These are phyloP conservation scores for Oryza punctata DNA, from an alignment of 176 grass and related monocot species.

Conservation along the genomic window DNA sequence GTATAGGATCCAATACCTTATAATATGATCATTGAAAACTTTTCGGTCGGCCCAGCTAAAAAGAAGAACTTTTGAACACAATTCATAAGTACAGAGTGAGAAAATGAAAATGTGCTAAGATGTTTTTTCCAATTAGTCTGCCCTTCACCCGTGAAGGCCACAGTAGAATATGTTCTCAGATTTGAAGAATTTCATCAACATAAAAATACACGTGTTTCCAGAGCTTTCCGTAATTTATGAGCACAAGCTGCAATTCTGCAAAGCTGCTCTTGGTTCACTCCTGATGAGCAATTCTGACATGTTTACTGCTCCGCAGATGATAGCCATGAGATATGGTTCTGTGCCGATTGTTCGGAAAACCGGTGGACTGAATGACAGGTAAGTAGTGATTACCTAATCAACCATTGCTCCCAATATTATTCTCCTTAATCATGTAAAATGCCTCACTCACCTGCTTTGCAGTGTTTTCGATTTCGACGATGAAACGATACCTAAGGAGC, in stretches of 20 bases:
- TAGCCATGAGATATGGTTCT: constrained; percentile 96
- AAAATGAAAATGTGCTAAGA: neutral
- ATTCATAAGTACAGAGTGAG: neutral
- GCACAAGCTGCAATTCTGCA: neutral
- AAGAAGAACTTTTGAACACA: neutral
- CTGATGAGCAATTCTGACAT: neutral
- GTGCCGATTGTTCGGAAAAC: constrained; percentile 92
- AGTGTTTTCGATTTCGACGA: constrained; percentile 92
- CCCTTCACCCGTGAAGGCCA: neutral
- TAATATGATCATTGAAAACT: neutral
- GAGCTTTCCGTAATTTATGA: neutral
- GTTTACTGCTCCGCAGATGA: constrained; percentile 62
- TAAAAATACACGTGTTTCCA: neutral
- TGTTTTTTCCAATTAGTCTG: neutral
- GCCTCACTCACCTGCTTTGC: constrained; percentile 9
- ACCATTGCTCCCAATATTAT: neutral
- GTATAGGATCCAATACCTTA: neutral
- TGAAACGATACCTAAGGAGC: constrained; percentile 56
- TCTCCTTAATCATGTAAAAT: constrained; percentile 16
- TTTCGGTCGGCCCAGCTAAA: too few relatives aligned
- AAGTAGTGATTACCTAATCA: neutral
- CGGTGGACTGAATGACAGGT: constrained; percentile 97
- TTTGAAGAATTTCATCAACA: neutral
- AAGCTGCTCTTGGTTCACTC: neutral
- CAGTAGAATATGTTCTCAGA: neutral